phyloP scores from a whole-genome alignment of 495 filamentous ascomycete species.

The Aspergillus ostianus region DNA sequence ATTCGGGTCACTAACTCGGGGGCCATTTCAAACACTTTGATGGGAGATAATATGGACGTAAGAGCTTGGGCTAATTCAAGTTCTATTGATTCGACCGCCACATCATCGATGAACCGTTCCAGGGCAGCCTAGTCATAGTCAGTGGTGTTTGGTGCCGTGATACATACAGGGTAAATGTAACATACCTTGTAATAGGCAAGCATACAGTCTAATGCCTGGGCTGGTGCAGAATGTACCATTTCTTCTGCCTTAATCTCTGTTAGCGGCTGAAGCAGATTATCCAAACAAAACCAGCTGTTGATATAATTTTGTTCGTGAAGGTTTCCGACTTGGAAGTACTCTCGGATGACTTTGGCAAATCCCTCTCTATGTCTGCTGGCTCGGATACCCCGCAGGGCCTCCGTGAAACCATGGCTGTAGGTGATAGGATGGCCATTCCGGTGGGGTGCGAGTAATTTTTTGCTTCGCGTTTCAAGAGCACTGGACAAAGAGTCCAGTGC shows the following conservation, averaged over 20 bases:
- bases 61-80: no score
- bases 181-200: constrained; percentile 34
- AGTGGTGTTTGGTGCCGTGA: not conserved
- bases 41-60: constrained; percentile 10
- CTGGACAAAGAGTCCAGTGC: constrained; percentile 22
- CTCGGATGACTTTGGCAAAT: constrained; percentile 13
- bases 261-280: constrained; percentile 18
- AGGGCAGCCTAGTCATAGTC: constrained; percentile 51
- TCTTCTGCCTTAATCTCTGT: constrained; percentile 16
- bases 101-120: constrained; percentile 59
- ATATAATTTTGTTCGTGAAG: constrained; percentile 9
- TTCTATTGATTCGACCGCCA: constrained; percentile 18
- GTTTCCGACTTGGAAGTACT: constrained; percentile 19
- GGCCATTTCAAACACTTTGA: constrained; percentile 9
- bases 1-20: constrained; percentile 9
- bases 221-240: constrained; percentile 25
- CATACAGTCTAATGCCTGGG: constrained; percentile 31
- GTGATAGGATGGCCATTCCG: constrained; percentile 42
- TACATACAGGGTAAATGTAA: constrained; percentile 3
- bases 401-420: constrained; percentile 55
- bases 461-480: constrained; percentile 18
- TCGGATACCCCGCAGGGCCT: constrained; percentile 43
- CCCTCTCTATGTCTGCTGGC: constrained; percentile 24
- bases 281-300: constrained; percentile 9
- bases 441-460: constrained; percentile 26